Conservation (phyloP, 495 filamentous ascomycete genomes). For the Talaromyces trachyspermus region DNA sequence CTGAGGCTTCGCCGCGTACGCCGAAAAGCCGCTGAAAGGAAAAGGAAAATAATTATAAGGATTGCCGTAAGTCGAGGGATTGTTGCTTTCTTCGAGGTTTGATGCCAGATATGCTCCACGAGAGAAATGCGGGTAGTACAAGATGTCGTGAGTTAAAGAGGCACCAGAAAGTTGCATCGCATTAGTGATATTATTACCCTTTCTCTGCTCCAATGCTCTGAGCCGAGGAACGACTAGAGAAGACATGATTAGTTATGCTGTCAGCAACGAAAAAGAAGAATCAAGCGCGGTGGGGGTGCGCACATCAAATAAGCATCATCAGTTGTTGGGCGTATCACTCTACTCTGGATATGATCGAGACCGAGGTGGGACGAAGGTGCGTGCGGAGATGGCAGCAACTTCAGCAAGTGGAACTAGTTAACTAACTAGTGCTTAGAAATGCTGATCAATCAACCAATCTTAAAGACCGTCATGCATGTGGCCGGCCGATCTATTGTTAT, state of each 20-base stretch:
- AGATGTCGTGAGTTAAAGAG: slow-evolving; percentile 30
- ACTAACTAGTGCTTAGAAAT: background rate
- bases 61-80: slow-evolving; percentile 18
- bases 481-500: background rate
- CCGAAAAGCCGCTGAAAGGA: slow-evolving; percentile 2
- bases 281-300: background rate
- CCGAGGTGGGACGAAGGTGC: slow-evolving; percentile 6
- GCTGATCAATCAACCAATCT: slow-evolving; percentile 1
- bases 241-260: background rate
- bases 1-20: slow-evolving; percentile 4
- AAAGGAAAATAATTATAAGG: slow-evolving; percentile 20
- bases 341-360: too few relatives aligned
- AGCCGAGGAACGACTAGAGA: slow-evolving; percentile 4
- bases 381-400: too few relatives aligned
- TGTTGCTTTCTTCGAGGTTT: slow-evolving; percentile 12
- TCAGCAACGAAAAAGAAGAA: background rate
- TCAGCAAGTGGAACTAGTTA: too few relatives aligned
- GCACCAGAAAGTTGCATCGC: slow-evolving; percentile 40
- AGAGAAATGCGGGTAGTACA: slow-evolving; percentile 28
- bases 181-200: slow-evolving; percentile 13
- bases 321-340: background rate
- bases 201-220: slow-evolving; percentile 6
- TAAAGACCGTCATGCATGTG: background rate
- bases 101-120: slow-evolving; percentile 21
- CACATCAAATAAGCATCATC: slow-evolving; percentile 7